phyloP scores from a whole-genome alignment of 345 rosid species.

The Boechera divaricarpa region DNA sequence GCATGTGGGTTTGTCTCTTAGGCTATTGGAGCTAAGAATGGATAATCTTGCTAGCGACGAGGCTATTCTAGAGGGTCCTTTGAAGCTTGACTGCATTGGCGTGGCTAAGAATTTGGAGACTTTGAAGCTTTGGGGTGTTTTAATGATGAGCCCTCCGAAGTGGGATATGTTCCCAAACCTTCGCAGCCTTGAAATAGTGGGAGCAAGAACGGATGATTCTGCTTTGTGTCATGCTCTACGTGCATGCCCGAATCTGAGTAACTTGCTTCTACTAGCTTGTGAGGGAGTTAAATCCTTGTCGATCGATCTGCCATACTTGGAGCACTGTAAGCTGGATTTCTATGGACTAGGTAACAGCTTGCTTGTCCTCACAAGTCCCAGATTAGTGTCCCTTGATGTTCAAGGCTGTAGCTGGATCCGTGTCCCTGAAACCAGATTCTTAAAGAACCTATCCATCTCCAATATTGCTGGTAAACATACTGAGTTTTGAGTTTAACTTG shows the following conservation, averaged over 20 bases:
- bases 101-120: conserved; percentile 74
- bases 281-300: conserved; percentile 76
- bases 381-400: conserved; percentile 65
- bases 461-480: conserved; percentile 68
- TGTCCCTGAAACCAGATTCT: conserved; percentile 64
- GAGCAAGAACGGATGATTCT: conserved; percentile 71
- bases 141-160: conserved; percentile 65
- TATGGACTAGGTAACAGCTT: conserved; percentile 74
- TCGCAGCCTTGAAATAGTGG: conserved; percentile 76
- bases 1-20: conserved; percentile 57
- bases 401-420: conserved; percentile 96
- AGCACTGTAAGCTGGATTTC: conserved; percentile 86
- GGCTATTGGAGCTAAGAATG: conserved; percentile 82
- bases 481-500: conserved; percentile 6
- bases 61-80: conserved; percentile 52
- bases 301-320: conserved; percentile 66
- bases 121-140: conserved; percentile 93
- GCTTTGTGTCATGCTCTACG: conserved; percentile 64
- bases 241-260: conserved; percentile 76
- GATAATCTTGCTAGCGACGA: conserved; percentile 71
- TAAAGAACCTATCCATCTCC: conserved; percentile 74
- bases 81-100: conserved; percentile 76
- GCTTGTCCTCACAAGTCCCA: conserved; percentile 67
- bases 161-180: conserved; percentile 81
- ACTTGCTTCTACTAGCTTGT: conserved; percentile 75